Conservation (phyloP, 2,329 filamentous ascomycete species). For the Sphaerulina vaccinii region DNA sequence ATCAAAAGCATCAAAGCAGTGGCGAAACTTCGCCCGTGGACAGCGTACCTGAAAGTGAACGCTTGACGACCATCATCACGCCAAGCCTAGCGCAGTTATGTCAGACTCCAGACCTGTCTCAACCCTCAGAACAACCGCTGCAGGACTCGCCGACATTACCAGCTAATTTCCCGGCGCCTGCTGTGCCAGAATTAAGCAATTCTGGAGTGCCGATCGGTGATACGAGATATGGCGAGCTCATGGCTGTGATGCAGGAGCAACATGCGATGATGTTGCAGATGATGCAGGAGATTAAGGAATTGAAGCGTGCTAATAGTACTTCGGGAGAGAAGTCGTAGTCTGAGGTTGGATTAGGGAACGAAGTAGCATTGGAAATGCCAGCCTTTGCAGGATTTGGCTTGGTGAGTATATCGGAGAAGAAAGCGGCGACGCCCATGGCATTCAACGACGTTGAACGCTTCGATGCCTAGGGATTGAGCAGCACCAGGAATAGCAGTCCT, state of each 20-base stretch:
- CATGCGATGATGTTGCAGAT: constrained; percentile 18
- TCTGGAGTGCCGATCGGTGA: not conserved
- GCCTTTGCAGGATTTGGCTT: too few relatives aligned
- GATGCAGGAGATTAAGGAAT: constrained; percentile 22
- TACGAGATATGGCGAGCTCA: constrained; percentile 9
- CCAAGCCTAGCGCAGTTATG: constrained; percentile 10
- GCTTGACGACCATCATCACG: constrained; percentile 18
- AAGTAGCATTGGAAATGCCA: too few relatives aligned
- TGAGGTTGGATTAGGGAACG: too few relatives aligned
- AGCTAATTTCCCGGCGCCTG: not conserved
- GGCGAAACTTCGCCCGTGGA: constrained; percentile 5
- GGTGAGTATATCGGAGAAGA: too few relatives aligned
- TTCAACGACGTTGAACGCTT: too few relatives aligned
- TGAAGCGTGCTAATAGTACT: constrained; percentile 9
- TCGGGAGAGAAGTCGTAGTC: not conserved
- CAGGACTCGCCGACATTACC: constrained; percentile 6
- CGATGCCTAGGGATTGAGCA: too few relatives aligned
- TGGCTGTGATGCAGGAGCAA: constrained; percentile 16
- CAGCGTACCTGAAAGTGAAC: constrained; percentile 14
- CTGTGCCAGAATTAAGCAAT: not conserved
- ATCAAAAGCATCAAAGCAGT: constrained; percentile 9
- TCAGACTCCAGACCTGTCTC: not conserved
- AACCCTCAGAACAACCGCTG: not conserved
- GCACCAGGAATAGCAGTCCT: too few relatives aligned
- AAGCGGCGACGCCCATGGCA: too few relatives aligned